Percentiles rank a stretch among this genome's conserved stretches.
phyloP scores from a whole-genome alignment of 352 stramenopile species.

The Globisporangium yorkense region DNA sequence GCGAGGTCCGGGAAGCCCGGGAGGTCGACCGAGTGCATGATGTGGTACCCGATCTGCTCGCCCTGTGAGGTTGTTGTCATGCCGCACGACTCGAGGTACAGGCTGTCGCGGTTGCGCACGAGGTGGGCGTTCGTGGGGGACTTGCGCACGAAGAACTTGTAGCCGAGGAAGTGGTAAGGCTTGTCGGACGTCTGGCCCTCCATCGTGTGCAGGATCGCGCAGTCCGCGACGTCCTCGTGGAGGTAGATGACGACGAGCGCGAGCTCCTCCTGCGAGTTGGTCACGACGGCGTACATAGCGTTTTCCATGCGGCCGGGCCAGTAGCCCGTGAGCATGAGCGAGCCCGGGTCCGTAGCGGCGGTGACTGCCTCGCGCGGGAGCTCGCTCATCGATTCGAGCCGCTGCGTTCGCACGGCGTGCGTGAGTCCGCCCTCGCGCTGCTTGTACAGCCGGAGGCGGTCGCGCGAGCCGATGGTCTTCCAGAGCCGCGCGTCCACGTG shows the following conservation, averaged over 20 bases:
- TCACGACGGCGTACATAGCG: slow-evolving; percentile 46
- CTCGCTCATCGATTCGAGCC: slow-evolving; percentile 21
- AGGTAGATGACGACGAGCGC: slow-evolving; percentile 51
- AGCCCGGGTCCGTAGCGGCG: slow-evolving; percentile 17
- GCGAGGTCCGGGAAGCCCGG: slow-evolving; percentile 44
- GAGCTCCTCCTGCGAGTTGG: slow-evolving; percentile 47
- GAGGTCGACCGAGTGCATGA: slow-evolving; percentile 67
- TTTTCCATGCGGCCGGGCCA: slow-evolving; percentile 43
- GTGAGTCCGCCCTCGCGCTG: slow-evolving; percentile 26
- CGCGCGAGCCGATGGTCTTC: slow-evolving; percentile 34
- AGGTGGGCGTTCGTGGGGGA: slow-evolving; percentile 32
- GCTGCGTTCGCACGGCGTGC: slow-evolving; percentile 18
- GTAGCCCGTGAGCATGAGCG: slow-evolving; percentile 44
- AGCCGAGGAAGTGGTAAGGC: slow-evolving; percentile 57
- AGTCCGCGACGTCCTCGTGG: slow-evolving; percentile 57
- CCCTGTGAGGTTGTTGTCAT: slow-evolving; percentile 30
- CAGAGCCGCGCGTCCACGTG: slow-evolving; percentile 34
- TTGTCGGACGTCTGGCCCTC: slow-evolving; percentile 33
- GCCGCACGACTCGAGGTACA: slow-evolving; percentile 56
- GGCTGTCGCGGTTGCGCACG: slow-evolving; percentile 47
- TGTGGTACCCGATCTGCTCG: slow-evolving; percentile 54
- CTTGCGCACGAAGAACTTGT: slow-evolving; percentile 63
- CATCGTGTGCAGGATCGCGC: slow-evolving; percentile 49
- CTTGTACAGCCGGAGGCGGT: slow-evolving; percentile 45
- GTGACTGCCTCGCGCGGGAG: slow-evolving; percentile 23